Evolutionary conservation across 345 rosid genomes (phyloP).

Genomic region (Eucalyptus melliodora): DNA sequence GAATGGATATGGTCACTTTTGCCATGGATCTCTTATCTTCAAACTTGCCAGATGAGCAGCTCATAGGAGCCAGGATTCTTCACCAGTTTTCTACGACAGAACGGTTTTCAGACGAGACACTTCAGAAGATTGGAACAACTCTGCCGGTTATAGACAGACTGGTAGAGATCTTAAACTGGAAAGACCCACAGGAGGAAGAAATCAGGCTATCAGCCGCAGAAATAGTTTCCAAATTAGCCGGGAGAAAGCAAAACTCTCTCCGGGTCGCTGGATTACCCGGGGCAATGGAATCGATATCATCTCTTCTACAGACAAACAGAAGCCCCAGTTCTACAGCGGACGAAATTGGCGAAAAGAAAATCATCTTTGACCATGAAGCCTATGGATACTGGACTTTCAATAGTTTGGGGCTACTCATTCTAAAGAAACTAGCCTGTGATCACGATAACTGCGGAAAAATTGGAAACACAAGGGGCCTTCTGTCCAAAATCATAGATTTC

Average conservation of each 20-base stretch:
- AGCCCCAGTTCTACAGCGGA: constrained; percentile 30
- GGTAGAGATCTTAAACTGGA: constrained; percentile 86
- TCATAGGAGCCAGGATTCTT: constrained; percentile 55
- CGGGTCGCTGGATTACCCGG: constrained; percentile 72
- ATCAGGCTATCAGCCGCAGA: constrained; percentile 62
- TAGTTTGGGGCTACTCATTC: constrained; percentile 61
- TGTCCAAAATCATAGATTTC: constrained; percentile 63
- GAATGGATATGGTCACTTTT: constrained; percentile 72
- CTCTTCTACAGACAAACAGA: constrained; percentile 49
- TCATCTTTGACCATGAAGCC: constrained; percentile 19
- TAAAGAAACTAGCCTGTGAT: constrained; percentile 61
- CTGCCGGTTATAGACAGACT: constrained; percentile 49
- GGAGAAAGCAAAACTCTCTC: constrained; percentile 58
- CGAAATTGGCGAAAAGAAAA: constrained; percentile 39
- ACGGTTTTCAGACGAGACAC: constrained; percentile 45
- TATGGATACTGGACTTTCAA: constrained; percentile 58
- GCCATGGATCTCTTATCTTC: constrained; percentile 69
- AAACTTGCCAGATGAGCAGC: constrained; percentile 67
- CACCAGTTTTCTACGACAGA: constrained; percentile 23
- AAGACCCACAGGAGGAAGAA: constrained; percentile 66
- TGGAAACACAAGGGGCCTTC: constrained; percentile 76
- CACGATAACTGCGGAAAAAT: constrained; percentile 84
- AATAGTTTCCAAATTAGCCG: constrained; percentile 50
- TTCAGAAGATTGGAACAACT: constrained; percentile 65
- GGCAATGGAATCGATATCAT: constrained; percentile 82